phyloP scores from a whole-genome alignment of 2,329 filamentous ascomycete species.

The Colletotrichum ledebouriae region DNA sequence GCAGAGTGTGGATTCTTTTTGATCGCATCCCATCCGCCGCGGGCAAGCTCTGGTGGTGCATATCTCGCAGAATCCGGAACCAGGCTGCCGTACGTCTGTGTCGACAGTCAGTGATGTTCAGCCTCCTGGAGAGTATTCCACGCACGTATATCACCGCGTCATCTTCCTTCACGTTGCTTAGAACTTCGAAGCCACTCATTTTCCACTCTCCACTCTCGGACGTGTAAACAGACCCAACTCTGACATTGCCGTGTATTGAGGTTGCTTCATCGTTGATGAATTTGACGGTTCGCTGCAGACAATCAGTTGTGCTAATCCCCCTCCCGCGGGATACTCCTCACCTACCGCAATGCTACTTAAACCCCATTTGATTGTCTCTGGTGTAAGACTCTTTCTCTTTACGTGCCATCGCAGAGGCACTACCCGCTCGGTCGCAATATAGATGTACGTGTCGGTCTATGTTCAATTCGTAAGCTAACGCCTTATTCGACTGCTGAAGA shows the following conservation, averaged over 20 bases:
- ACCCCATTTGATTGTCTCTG: slow-evolving; percentile 98
- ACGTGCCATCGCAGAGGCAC: slow-evolving; percentile 91
- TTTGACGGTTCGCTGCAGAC: slow-evolving; percentile 82
- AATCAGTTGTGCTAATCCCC: slow-evolving; percentile 16
- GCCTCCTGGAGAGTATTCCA: neutral
- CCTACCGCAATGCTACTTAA: slow-evolving; percentile 85
- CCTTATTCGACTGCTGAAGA: slow-evolving; percentile 11
- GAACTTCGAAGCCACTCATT: slow-evolving; percentile 89
- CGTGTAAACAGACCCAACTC: slow-evolving; percentile 89
- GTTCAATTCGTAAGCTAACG: slow-evolving; percentile 42
- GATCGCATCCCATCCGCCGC: slow-evolving; percentile 90
- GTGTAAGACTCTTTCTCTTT: slow-evolving; percentile 85
- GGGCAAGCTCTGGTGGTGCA: slow-evolving; percentile 87
- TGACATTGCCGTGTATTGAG: slow-evolving; percentile 90
- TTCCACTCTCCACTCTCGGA: slow-evolving; percentile 99
- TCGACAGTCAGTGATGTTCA: slow-evolving; percentile 35
- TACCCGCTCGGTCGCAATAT: slow-evolving; percentile 93
- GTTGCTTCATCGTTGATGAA: slow-evolving; percentile 96
- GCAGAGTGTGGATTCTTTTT: slow-evolving; percentile 85
- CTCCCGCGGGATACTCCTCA: neutral
- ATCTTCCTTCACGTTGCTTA: slow-evolving; percentile 96
- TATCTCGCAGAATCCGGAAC: slow-evolving; percentile 89
- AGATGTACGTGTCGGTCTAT: slow-evolving; percentile 93
- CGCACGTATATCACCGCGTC: slow-evolving; percentile 84
- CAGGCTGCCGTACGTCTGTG: slow-evolving; percentile 84